These are phyloP conservation scores for Piper betle DNA, from an alignment of 164 flowering plant genomes.

Conservation along the genomic window DNA sequence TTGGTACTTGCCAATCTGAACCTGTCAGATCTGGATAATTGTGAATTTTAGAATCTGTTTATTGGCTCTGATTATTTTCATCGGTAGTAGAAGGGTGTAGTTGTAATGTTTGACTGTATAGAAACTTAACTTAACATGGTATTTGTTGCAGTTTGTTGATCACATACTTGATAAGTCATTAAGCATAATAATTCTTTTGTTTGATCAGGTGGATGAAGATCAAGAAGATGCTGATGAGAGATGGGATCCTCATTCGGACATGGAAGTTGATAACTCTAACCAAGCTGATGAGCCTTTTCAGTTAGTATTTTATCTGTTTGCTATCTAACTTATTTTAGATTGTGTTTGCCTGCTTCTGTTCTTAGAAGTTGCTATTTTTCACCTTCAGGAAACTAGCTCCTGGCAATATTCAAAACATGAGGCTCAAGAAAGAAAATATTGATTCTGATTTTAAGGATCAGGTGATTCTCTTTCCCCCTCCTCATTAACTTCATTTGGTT, in stretches of 20 bases:
- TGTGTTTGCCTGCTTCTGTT: background rate
- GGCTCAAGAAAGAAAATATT: constrained; percentile 29
- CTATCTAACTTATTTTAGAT: background rate
- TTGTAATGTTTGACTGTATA: no score
- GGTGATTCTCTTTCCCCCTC: constrained; percentile 24
- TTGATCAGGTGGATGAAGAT: constrained; percentile 50
- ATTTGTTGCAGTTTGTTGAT: background rate
- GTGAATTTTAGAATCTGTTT: background rate
- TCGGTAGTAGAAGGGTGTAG: background rate
- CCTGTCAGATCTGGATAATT: background rate
- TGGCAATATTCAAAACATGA: constrained; percentile 15
- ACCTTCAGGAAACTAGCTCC: constrained; percentile 33
- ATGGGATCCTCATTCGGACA: constrained; percentile 54
- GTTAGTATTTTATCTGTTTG: constrained; percentile 11
- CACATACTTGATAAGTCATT: background rate
- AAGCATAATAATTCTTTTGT: background rate
- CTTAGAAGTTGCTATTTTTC: background rate
- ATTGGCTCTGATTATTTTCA: no score
- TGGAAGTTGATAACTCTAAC: constrained; percentile 35
- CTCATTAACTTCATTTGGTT: no score
- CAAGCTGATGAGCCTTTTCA: constrained; percentile 20
- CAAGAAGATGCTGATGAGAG: constrained; percentile 50
- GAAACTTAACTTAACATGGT: no score
- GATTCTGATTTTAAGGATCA: constrained; percentile 39
- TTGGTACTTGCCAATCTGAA: no score